These are phyloP conservation scores for Claviceps sp. DNA, from an alignment of 2,329 filamentous ascomycete genomes.

Conservation along the genomic window DNA sequence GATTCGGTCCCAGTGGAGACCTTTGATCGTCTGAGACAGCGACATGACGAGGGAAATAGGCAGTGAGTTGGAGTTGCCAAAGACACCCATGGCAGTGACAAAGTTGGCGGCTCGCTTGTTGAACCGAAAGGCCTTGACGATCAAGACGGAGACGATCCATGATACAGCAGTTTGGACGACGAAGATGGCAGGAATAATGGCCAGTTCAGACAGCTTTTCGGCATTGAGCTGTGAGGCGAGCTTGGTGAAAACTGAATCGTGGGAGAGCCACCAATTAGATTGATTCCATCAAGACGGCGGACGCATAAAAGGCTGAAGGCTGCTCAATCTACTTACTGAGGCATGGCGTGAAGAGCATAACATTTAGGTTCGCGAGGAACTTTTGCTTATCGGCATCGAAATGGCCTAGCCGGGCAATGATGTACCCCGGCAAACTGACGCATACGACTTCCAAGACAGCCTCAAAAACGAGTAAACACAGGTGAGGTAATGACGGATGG, in stretches of 20 bases:
- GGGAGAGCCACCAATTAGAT: not conserved
- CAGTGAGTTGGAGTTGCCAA: conserved; percentile 95
- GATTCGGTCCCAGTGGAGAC: conserved; percentile 85
- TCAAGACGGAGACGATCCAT: conserved; percentile 57
- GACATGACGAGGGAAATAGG: conserved; percentile 94
- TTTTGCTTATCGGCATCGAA: conserved; percentile 96
- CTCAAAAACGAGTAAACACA: conserved; percentile 79
- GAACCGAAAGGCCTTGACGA: conserved; percentile 68
- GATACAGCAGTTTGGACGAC: conserved; percentile 77
- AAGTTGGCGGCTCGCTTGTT: conserved; percentile 82
- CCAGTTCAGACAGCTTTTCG: conserved; percentile 78
- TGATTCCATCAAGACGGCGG: not conserved
- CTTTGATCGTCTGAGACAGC: conserved; percentile 79
- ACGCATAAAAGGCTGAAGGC: not conserved
- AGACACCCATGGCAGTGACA: conserved; percentile 91
- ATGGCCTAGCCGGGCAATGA: conserved; percentile 78
- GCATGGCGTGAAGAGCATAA: conserved; percentile 91
- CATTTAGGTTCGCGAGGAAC: conserved; percentile 91
- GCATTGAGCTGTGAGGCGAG: conserved; percentile 87
- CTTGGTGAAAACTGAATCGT: conserved; percentile 73
- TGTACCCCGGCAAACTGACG: conserved; percentile 86
- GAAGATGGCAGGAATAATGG: conserved; percentile 93
- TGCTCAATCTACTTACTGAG: conserved; percentile 50
- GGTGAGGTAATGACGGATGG: conserved; percentile 54
- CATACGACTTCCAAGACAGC: conserved; percentile 92